Conservation (phyloP, 2,329 filamentous ascomycete species). For the Fusarium sp. region DNA sequence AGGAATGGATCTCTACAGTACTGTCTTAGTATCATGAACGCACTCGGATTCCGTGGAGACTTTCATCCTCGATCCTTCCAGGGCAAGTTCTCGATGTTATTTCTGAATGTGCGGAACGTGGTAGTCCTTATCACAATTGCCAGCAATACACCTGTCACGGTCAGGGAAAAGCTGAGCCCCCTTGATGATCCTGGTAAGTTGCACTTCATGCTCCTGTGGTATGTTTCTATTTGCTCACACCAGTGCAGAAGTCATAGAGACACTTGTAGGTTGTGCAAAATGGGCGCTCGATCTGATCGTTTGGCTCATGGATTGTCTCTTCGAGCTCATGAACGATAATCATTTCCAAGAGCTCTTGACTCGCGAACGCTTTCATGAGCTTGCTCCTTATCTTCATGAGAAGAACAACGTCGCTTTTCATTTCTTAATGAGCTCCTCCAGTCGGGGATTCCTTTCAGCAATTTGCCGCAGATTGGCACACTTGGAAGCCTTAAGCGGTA, state of each 20-base stretch:
- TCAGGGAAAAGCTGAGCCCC: conserved; percentile 68
- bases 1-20: conserved; percentile 79
- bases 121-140: conserved; percentile 74
- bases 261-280: conserved; percentile 78
- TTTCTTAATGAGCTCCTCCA: conserved; percentile 78
- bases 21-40: conserved; percentile 82
- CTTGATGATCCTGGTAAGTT: conserved; percentile 68
- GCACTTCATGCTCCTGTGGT: background rate
- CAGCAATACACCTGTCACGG: conserved; percentile 65
- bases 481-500: conserved; percentile 63
- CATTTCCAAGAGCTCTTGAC: conserved; percentile 65
- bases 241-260: conserved; percentile 74
- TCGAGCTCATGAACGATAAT: conserved; percentile 65
- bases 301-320: conserved; percentile 71
- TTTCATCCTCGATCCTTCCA: conserved; percentile 71
- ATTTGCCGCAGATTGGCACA: conserved; percentile 73
- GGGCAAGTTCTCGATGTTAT: conserved; percentile 80
- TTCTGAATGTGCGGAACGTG: conserved; percentile 80
- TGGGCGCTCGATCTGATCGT: conserved; percentile 81
- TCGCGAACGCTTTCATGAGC: conserved; percentile 60
- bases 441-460: conserved; percentile 77
- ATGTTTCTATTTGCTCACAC: conserved; percentile 11
- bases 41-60: conserved; percentile 79
- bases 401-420: conserved; percentile 71
- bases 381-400: conserved; percentile 64